A percentile compares a stretch with the other conserved stretches of the same genome.
Conservation (phyloP, 164 flowering plant genomes). For the Kingdonia uniflora region DNA sequence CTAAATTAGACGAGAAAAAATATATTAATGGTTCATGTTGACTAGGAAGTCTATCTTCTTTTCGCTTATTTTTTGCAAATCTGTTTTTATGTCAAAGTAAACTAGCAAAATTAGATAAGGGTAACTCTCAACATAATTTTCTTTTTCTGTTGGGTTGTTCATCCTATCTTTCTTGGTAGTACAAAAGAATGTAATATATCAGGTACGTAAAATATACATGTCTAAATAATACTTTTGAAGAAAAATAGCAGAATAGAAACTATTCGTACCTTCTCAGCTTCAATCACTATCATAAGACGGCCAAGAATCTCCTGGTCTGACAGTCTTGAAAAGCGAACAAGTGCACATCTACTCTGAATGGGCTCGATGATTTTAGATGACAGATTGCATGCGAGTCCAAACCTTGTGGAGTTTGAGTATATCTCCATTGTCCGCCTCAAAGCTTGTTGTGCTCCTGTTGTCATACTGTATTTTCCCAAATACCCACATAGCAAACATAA, state of each 20-base stretch:
- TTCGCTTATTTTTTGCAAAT: no score
- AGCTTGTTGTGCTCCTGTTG: conserved; percentile 98
- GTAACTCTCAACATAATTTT: no score
- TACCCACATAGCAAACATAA: background rate
- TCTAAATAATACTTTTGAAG: background rate
- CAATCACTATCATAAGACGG: conserved; percentile 81
- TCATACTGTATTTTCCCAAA: conserved; percentile 57
- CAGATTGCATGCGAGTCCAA: conserved; percentile 95
- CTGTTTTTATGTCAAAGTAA: no score
- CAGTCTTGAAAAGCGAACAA: conserved; percentile 85
- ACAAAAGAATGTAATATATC: no score
- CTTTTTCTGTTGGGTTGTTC: no score
- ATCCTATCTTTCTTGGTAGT: no score
- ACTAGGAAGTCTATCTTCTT: no score
- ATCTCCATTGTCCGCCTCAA: conserved; percentile 97
- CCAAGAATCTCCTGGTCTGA: conserved; percentile 93
- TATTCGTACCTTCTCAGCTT: conserved; percentile 69
- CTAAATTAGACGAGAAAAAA: no score
- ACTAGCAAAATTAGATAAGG: no score
- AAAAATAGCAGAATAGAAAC: background rate
- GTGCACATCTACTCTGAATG: conserved; percentile 97
- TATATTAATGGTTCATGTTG: no score
- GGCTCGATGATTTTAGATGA: conserved; percentile 96
- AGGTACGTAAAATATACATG: no score
- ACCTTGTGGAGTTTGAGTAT: conserved; percentile 89